Conservation (phyloP, 2,329 filamentous ascomycete genomes). For the Diaporthe caulivora region DNA sequence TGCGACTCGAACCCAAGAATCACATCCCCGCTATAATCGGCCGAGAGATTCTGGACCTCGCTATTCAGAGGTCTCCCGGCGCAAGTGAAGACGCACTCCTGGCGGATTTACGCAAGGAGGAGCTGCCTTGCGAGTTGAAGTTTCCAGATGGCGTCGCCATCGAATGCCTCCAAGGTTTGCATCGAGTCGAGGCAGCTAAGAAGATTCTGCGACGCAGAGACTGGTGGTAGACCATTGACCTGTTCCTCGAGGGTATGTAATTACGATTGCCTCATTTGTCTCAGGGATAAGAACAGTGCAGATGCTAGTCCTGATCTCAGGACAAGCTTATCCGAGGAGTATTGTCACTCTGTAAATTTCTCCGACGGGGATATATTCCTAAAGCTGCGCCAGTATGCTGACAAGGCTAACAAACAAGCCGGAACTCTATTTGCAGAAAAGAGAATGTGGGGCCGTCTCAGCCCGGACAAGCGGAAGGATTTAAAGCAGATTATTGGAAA, state of each 20-base stretch:
- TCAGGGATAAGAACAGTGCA: no score
- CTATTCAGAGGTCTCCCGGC: not conserved
- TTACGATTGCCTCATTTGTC: no score
- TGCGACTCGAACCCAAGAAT: not conserved
- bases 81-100: not conserved
- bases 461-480: no score
- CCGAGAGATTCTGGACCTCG: not conserved
- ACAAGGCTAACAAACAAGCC: no score
- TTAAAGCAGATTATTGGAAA: no score
- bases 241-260: not conserved
- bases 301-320: no score
- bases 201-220: conserved; percentile 4
- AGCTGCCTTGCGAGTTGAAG: not conserved
- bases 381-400: no score
- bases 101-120: not conserved
- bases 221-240: conserved; percentile 9
- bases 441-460: no score
- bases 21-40: not conserved
- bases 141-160: not conserved
- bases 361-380: no score
- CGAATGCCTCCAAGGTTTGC: not conserved
- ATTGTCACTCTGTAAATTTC: no score
- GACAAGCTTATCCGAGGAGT: no score
- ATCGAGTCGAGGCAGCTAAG: conserved; percentile 1
- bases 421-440: no score